A percentile compares a stretch with the other conserved stretches of the same genome.
phyloP scores from a whole-genome alignment of 2,329 filamentous ascomycete genomes.

The Byssothecium circinans region DNA sequence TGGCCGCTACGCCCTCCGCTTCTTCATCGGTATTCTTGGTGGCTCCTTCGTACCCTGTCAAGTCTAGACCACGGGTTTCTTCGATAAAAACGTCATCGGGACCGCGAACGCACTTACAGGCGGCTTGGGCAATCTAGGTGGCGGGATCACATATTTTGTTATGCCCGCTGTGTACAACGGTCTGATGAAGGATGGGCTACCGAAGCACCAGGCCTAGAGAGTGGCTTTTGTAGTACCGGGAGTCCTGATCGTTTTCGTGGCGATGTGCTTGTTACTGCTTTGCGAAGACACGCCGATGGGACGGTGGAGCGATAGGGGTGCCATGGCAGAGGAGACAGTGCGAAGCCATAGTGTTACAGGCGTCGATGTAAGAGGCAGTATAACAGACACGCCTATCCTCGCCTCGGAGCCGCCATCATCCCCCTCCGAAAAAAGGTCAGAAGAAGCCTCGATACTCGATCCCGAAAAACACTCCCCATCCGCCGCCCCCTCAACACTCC shows the following conservation, averaged over 20 bases:
- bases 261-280: slow-evolving; percentile 66
- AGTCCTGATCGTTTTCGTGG: slow-evolving; percentile 67
- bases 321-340: slow-evolving; percentile 59
- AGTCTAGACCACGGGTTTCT: slow-evolving; percentile 89
- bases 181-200: slow-evolving; percentile 60
- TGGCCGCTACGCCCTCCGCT: slow-evolving; percentile 70
- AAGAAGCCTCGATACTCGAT: slow-evolving; percentile 18
- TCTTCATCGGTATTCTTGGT: slow-evolving; percentile 78
- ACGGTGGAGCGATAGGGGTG: slow-evolving; percentile 71
- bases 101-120: slow-evolving; percentile 82
- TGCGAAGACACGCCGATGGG: slow-evolving; percentile 82
- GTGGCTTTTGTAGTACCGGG: slow-evolving; percentile 81
- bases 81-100: slow-evolving; percentile 92
- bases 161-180: slow-evolving; percentile 88
- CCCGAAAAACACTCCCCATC: slow-evolving; percentile 43
- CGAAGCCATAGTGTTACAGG: slow-evolving; percentile 26
- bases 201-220: slow-evolving; percentile 72
- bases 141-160: slow-evolving; percentile 59
- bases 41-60: slow-evolving; percentile 81
- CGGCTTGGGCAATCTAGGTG: slow-evolving; percentile 45
- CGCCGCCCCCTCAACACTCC: slow-evolving; percentile 48
- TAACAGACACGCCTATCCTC: slow-evolving; percentile 53
- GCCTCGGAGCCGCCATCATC: slow-evolving; percentile 41
- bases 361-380: slow-evolving; percentile 47
- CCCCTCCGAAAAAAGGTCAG: slow-evolving; percentile 32